A percentile compares a stretch with the other conserved stretches of the same genome.
Conservation (phyloP, 129 eudicot species). For the Flaveria robusta region DNA sequence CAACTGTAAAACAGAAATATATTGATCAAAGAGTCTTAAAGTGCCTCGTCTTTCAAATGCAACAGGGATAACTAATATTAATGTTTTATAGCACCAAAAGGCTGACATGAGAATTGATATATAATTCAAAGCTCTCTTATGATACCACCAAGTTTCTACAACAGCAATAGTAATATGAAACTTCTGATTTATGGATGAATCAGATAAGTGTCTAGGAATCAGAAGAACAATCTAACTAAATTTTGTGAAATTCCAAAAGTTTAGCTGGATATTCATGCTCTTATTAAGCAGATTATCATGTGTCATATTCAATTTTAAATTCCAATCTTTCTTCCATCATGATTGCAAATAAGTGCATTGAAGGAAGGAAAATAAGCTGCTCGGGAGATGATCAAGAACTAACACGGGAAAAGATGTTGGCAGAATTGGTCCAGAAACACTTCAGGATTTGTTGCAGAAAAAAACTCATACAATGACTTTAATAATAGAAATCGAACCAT, state of each 20-base stretch:
- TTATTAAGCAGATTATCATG: background rate
- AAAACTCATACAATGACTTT: too few species aligned
- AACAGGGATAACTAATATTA: background rate
- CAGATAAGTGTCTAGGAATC: background rate
- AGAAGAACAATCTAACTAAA: background rate
- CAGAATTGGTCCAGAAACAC: too few species aligned
- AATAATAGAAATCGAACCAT: too few species aligned
- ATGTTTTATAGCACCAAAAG: background rate
- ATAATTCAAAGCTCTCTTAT: background rate
- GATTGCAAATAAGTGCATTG: conserved; percentile 7
- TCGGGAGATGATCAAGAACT: background rate
- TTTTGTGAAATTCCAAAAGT: background rate
- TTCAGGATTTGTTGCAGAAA: too few species aligned
- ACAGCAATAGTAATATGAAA: background rate
- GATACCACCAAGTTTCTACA: background rate
- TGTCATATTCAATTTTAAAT: background rate
- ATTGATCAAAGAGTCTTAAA: background rate
- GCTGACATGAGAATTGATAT: conserved; percentile 1
- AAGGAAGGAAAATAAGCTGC: background rate
- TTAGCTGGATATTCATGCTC: background rate
- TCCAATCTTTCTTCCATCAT: conserved; percentile 4
- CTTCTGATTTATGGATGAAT: conserved; percentile 7
- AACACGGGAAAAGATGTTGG: background rate
- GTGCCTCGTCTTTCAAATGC: background rate
- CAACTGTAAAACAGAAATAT: conserved; percentile 52